phyloP scores from a whole-genome alignment of 352 stramenopile species.

The Globisporangium cederbergense region DNA sequence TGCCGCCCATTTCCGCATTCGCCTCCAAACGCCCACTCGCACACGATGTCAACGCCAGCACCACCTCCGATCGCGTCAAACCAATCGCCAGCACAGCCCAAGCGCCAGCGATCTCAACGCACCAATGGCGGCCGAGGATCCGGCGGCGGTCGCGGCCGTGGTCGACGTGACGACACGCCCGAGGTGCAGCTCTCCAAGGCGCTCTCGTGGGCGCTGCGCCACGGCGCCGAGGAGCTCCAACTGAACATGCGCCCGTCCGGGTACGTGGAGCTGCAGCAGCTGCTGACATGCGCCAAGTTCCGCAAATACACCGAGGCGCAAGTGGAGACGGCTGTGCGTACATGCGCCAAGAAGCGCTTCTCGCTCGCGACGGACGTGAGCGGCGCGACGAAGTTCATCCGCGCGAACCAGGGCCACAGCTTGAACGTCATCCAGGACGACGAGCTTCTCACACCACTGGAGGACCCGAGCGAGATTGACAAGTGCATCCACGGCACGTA shows the following conservation, averaged over 20 bases:
- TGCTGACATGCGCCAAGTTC: conserved; percentile 60
- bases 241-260: conserved; percentile 68
- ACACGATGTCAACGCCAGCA: conserved; percentile 5
- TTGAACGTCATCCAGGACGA: conserved; percentile 62
- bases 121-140: not conserved
- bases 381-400: conserved; percentile 49
- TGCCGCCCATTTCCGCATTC: not conserved
- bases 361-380: conserved; percentile 51
- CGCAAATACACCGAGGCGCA: conserved; percentile 43
- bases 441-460: conserved; percentile 63
- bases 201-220: conserved; percentile 72
- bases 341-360: conserved; percentile 76
- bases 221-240: conserved; percentile 63
- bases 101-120: not conserved
- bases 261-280: conserved; percentile 50
- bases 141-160: not conserved
- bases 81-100: not conserved
- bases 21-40: not conserved
- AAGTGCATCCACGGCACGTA: conserved; percentile 84
- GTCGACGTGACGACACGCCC: conserved; percentile 34
- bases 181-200: conserved; percentile 76
- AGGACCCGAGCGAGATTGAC: conserved; percentile 35
- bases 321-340: conserved; percentile 62
- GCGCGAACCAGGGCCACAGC: conserved; percentile 81
- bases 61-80: not conserved